Conservation (phyloP, 768 basidiomycete species). For the Artomyces pyxidatus region DNA sequence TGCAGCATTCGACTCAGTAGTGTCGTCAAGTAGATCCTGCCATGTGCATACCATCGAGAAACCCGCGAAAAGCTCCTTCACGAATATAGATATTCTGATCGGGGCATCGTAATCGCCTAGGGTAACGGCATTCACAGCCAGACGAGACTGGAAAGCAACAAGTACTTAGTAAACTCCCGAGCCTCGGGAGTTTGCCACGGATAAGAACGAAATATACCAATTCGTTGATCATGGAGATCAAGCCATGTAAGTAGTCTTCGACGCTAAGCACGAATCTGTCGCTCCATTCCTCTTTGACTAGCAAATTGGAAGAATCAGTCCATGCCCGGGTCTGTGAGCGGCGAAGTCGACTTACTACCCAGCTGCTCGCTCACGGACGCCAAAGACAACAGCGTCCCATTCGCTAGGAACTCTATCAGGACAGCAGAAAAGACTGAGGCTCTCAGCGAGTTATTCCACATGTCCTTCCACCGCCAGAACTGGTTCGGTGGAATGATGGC, state of each 20-base stretch:
- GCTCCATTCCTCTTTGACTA: slow-evolving; percentile 64
- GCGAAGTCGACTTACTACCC: slow-evolving; percentile 54
- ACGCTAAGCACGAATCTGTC: slow-evolving; percentile 53
- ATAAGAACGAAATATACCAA: slow-evolving; percentile 36
- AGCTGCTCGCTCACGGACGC: slow-evolving; percentile 42
- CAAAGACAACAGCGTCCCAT: slow-evolving; percentile 51
- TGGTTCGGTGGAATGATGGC: slow-evolving; percentile 58
- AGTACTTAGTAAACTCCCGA: neutral
- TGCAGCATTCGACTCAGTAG: slow-evolving; percentile 22
- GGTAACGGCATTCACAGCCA: slow-evolving; percentile 76
- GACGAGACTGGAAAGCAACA: slow-evolving; percentile 46
- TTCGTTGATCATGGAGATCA: slow-evolving; percentile 74
- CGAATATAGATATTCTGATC: slow-evolving; percentile 66
- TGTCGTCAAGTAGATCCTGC: neutral
- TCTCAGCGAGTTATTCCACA: slow-evolving; percentile 69
- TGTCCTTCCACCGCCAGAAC: slow-evolving; percentile 80
- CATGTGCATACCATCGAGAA: slow-evolving; percentile 61
- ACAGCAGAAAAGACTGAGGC: slow-evolving; percentile 59
- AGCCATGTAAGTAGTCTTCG: slow-evolving; percentile 75
- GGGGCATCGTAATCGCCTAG: slow-evolving; percentile 74
- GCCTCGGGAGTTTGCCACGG: neutral
- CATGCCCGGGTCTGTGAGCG: neutral
- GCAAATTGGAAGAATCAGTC: neutral
- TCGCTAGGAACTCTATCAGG: slow-evolving; percentile 56
- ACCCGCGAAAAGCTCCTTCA: slow-evolving; percentile 71